These are phyloP conservation scores for Alnus glutinosa DNA, from an alignment of 306 rosid species.

Conservation along the genomic window DNA sequence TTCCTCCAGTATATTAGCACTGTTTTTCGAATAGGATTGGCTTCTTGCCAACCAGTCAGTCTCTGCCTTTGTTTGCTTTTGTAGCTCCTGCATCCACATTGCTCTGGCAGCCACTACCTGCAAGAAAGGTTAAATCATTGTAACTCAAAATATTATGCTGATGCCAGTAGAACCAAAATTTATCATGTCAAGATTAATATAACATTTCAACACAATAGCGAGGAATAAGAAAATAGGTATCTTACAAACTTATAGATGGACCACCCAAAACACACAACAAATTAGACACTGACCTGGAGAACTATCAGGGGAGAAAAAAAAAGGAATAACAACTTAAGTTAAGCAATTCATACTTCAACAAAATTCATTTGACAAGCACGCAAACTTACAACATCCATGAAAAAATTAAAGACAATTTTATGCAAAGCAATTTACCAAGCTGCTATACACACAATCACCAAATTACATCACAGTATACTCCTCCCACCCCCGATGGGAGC, in stretches of 20 bases:
- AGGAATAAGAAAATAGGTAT: not conserved
- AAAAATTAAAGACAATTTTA: not conserved
- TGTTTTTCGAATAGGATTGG: conserved; percentile 43
- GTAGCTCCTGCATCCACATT: conserved; percentile 95
- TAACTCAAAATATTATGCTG: not conserved
- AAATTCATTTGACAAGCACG: not conserved
- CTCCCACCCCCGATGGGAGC: not conserved
- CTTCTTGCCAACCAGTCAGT: conserved; percentile 52
- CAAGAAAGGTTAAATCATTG: conserved; percentile 29
- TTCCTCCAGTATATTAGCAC: conserved; percentile 36
- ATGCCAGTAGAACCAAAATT: not conserved
- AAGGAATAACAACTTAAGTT: not conserved
- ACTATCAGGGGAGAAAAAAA: not conserved
- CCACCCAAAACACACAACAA: not conserved
- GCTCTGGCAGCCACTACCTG: conserved; percentile 88
- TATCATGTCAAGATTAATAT: not conserved
- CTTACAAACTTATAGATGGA: not conserved
- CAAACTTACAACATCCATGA: not conserved
- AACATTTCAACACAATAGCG: not conserved
- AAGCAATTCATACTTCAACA: not conserved
- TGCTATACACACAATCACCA: not conserved
- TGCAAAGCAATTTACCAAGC: not conserved
- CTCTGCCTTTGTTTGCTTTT: conserved; percentile 58
- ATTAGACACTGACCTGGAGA: not conserved
- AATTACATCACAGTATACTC: not conserved